Conservation (phyloP, 2,329 filamentous ascomycete genomes). For the Cytospora schulzeri region DNA sequence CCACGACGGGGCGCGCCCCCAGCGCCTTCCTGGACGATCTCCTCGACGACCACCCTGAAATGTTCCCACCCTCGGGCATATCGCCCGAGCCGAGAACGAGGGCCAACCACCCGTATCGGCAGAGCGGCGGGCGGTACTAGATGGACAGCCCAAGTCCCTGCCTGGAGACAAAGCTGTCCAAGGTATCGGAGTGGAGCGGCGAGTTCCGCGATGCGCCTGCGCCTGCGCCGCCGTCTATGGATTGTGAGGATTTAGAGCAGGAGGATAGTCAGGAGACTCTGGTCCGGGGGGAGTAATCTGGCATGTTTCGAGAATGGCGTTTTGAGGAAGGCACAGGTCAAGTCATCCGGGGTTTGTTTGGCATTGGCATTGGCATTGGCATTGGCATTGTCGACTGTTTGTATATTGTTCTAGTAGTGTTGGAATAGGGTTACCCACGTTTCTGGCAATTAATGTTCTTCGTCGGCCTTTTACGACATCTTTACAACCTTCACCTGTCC, state of each 20-base stretch:
- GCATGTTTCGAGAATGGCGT: neutral
- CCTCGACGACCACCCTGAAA: slow-evolving; percentile 70
- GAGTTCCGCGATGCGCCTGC: slow-evolving; percentile 10
- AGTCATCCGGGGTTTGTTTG: neutral
- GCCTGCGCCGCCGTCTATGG: no score
- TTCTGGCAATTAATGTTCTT: neutral
- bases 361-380: neutral
- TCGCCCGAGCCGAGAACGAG: slow-evolving; percentile 32
- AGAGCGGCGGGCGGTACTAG: slow-evolving; percentile 30
- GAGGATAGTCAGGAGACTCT: slow-evolving; percentile 18
- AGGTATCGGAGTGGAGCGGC: slow-evolving; percentile 25
- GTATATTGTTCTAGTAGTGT: neutral
- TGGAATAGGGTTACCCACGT: neutral
- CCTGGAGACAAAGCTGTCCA: slow-evolving; percentile 24
- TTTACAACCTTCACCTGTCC: neutral
- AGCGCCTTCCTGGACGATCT: slow-evolving; percentile 90
- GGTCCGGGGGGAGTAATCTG: neutral
- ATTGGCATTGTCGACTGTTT: neutral
- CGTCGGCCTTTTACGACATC: neutral
- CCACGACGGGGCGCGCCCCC: slow-evolving; percentile 72
- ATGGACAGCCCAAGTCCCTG: slow-evolving; percentile 13
- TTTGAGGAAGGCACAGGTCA: neutral
- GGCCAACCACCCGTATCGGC: slow-evolving; percentile 27
- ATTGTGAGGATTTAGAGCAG: neutral
- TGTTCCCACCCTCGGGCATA: slow-evolving; percentile 46